Conservation (phyloP, 805 yeast species). For the Spathaspora arborariae region DNA sequence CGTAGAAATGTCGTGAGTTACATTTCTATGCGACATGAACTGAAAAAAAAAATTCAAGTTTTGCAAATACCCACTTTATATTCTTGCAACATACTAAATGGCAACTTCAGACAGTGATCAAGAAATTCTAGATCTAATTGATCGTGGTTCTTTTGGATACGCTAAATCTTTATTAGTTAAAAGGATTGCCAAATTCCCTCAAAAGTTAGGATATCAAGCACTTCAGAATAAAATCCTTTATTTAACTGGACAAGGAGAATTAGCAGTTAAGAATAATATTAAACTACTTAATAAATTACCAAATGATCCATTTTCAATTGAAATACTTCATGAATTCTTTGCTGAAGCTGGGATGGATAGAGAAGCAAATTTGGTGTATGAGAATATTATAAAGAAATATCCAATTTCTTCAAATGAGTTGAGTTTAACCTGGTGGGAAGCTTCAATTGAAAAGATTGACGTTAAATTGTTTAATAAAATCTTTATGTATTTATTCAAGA, state of each 20-base stretch:
- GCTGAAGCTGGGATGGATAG: constrained; percentile 24
- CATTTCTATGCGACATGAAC: background rate
- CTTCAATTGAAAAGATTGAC: constrained; percentile 46
- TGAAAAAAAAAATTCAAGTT: background rate
- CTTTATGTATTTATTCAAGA: constrained; percentile 40
- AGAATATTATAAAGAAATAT: constrained; percentile 54
- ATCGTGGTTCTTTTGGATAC: constrained; percentile 47
- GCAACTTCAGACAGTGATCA: constrained; percentile 23
- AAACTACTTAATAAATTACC: constrained; percentile 37
- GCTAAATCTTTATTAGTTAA: constrained; percentile 50
- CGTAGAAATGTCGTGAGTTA: background rate
- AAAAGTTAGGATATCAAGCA: constrained; percentile 51
- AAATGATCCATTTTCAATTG: constrained; percentile 52
- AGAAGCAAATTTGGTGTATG: constrained; percentile 50
- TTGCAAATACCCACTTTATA: background rate
- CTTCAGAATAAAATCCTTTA: constrained; percentile 34
- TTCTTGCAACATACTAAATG: background rate
- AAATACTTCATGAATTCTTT: constrained; percentile 45
- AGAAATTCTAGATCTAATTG: constrained; percentile 41
- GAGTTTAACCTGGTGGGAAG: constrained; percentile 55
- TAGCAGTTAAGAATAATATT: constrained; percentile 30
- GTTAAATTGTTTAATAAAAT: constrained; percentile 50
- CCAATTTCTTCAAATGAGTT: constrained; percentile 40
- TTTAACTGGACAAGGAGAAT: constrained; percentile 26
- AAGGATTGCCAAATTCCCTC: constrained; percentile 54